Percentiles rank a stretch among this genome's conserved stretches.
phyloP scores from a whole-genome alignment of 148 eudicot genomes.

The Salicornia ramosissima region DNA sequence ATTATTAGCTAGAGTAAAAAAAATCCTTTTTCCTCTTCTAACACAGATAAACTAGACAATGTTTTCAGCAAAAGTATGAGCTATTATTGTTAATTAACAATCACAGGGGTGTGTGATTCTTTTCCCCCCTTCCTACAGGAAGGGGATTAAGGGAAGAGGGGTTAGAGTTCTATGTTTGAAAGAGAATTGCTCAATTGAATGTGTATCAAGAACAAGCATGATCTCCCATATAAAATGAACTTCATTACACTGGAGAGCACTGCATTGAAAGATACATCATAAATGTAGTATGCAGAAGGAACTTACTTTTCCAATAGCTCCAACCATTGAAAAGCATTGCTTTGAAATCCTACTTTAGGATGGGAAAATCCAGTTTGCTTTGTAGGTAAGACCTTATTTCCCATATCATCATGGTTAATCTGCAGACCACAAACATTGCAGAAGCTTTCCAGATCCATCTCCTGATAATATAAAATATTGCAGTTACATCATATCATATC shows the following conservation, averaged over 20 bases:
- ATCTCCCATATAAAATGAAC: background rate
- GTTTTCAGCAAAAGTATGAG: background rate
- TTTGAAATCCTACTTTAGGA: slow-evolving; percentile 41
- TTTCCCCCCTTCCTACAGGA: too few species aligned
- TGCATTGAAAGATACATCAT: background rate
- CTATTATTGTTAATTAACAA: too few species aligned
- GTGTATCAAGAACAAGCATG: background rate
- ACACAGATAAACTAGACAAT: background rate
- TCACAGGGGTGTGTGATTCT: too few species aligned
- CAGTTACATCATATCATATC: slow-evolving; percentile 2
- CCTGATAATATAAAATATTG: slow-evolving; percentile 38
- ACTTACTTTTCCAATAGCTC: slow-evolving; percentile 35
- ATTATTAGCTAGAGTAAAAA: background rate
- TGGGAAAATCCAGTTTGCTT: slow-evolving; percentile 63
- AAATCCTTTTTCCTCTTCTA: background rate
- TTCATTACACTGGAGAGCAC: background rate
- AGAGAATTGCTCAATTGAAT: background rate
- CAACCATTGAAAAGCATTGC: slow-evolving; percentile 38
- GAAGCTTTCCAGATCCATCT: slow-evolving; percentile 63
- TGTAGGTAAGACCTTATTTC: slow-evolving; percentile 52
- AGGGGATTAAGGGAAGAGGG: too few species aligned
- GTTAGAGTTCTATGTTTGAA: background rate
- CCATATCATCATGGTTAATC: slow-evolving; percentile 49
- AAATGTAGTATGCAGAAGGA: background rate
- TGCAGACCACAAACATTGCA: slow-evolving; percentile 75